Evolutionary conservation across 2,329 filamentous ascomycete species (phyloP), one percentile per base, ranked within the genome.

Genomic region (Sporothrix pallida): DNA sequence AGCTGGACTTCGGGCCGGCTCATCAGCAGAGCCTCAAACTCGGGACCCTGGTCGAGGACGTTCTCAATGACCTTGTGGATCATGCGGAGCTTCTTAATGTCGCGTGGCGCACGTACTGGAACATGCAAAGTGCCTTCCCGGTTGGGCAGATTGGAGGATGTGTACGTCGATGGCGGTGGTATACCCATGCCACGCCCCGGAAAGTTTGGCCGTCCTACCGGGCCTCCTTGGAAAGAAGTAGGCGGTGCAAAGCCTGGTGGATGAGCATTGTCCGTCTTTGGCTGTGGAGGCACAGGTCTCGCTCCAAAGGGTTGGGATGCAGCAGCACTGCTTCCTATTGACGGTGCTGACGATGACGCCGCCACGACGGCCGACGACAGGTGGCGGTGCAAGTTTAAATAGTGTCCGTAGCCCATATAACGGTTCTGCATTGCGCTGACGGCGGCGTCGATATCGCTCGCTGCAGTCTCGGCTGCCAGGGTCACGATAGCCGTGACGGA

Each of bases 21-120:
- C 96, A 98, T 98, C 7, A 99, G 87, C 1, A 97, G 85, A 5
- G 95, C 94, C 82, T 99, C 96, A 75, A 97, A 97, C 79, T 96
- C 93, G 0, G 93, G 90, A 0, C 95, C 94, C 77, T 96, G 90
- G 26, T 90, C 89, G 9, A 98, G 84, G 0, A 98, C 85, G 2
- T 88, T 87, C 79, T 98, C 95, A 48, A 97, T 87, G 0, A 94
- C 92, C 80, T 92, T 95, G 83, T 98, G 95, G 75, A 98, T 97
- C 62, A 97, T 87, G 74, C 91, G 91, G 0, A 98, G 84, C 75
- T 92, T 92, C 76, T 90, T 91, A 69, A 97, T 87, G 77, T 98
- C 92, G 6, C 88, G 87, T 1, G 95, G 95, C 7, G 92, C 87
- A 75, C 89, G 89, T 13, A 97, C 91, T 1, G 91, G 90, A 42